Evolutionary conservation across 2,329 filamentous ascomycete genomes (phyloP).

Genomic region (Paraphaeosphaeria minitans): DNA sequence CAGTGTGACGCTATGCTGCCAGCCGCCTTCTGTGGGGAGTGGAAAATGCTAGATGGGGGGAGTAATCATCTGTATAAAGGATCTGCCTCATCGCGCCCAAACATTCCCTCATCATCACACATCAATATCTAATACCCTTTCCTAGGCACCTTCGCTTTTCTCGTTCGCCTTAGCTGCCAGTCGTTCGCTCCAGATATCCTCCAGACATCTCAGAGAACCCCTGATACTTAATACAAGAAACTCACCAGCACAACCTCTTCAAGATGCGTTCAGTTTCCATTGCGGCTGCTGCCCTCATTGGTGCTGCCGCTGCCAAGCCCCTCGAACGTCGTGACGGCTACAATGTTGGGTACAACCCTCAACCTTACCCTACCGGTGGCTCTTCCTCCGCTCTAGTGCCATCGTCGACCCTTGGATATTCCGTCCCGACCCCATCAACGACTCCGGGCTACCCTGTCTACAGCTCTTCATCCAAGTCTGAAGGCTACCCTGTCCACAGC

Average conservation of each 20-base stretch:
- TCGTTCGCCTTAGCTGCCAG: slow-evolving; percentile 25
- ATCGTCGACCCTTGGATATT: slow-evolving; percentile 5
- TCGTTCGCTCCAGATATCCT: slow-evolving; percentile 38
- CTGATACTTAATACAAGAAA: slow-evolving; percentile 31
- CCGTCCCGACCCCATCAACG: slow-evolving; percentile 5
- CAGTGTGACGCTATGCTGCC: slow-evolving; percentile 29
- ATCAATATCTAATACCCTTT: slow-evolving; percentile 30
- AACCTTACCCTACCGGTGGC: slow-evolving; percentile 21
- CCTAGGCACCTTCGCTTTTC: slow-evolving; percentile 39
- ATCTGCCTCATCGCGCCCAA: slow-evolving; percentile 17
- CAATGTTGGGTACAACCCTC: slow-evolving; percentile 19
- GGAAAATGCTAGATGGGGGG: slow-evolving; percentile 26
- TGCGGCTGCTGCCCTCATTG: slow-evolving; percentile 37
- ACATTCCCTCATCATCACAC: slow-evolving; percentile 29
- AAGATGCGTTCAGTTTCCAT: slow-evolving; percentile 42
- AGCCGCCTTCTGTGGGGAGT: slow-evolving; percentile 19
- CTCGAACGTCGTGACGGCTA: slow-evolving; percentile 23
- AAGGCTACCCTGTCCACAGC: slow-evolving; percentile 1
- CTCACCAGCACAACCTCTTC: slow-evolving; percentile 15
- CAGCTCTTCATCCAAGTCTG: slow-evolving; percentile 12
- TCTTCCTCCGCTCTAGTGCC: slow-evolving; percentile 8
- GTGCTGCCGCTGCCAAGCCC: slow-evolving; percentile 37
- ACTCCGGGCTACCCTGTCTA: slow-evolving; percentile 10
- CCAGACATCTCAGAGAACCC: slow-evolving; percentile 29
- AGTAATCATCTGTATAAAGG: slow-evolving; percentile 34